Percentiles rank a stretch among this genome's conserved stretches.
phyloP scores from a whole-genome alignment of 345 rosid genomes.

The Gossypium stocksii region DNA sequence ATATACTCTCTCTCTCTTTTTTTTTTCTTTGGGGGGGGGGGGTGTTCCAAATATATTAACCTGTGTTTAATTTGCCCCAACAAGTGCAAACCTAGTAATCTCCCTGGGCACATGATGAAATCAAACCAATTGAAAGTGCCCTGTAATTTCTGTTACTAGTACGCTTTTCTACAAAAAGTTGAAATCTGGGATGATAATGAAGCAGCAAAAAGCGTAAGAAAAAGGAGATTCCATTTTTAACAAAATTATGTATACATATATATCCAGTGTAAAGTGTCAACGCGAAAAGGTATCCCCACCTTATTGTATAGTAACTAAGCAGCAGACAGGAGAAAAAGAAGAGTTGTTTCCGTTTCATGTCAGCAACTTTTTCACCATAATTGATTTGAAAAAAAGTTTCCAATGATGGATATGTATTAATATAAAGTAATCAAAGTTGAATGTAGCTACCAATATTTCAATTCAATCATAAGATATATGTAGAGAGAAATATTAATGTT shows the following conservation, averaged over 20 bases:
- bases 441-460: not conserved
- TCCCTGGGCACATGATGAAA: not conserved
- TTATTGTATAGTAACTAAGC: constrained; percentile 3
- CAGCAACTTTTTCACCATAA: not conserved
- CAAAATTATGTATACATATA: not conserved
- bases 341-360: constrained; percentile 1
- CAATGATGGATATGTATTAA: not conserved
- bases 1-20: not conserved
- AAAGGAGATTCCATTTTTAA: not conserved
- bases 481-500: not conserved
- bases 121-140: not conserved
- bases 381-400: not conserved
- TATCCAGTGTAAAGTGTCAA: not conserved
- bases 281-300: constrained; percentile 9
- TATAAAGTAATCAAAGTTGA: not conserved
- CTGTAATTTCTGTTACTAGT: not conserved
- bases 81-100: not conserved
- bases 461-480: not conserved
- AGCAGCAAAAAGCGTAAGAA: not conserved
- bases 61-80: constrained; percentile 3
- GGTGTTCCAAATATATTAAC: not conserved
- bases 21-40: no score
- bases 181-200: not conserved
- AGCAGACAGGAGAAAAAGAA: constrained; percentile 8
- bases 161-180: constrained; percentile 2